Evolutionary conservation across 148 eudicot species (phyloP).

Genomic region (Camellia japonica): DNA sequence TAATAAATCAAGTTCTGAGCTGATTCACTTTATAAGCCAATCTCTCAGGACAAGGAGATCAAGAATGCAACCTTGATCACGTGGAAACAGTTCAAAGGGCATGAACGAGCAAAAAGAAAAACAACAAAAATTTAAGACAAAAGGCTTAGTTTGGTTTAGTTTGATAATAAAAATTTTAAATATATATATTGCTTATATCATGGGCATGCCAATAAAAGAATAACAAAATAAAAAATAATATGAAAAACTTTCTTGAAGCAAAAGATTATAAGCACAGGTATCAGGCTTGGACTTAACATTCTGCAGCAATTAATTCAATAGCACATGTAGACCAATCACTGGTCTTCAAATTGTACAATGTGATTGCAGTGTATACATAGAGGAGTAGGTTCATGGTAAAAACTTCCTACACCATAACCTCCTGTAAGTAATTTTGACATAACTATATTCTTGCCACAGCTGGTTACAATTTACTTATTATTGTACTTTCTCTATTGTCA

Average conservation of each 20-base stretch:
- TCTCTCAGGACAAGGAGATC: background rate
- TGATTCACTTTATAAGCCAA: background rate
- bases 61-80: background rate
- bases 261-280: background rate
- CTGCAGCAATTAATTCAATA: background rate
- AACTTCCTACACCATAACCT: slow-evolving; percentile 4
- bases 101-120: slow-evolving; percentile 2
- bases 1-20: background rate
- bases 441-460: background rate
- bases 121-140: background rate
- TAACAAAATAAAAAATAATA: background rate
- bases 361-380: background rate
- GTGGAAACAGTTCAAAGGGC: slow-evolving; percentile 6
- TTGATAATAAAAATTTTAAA: no score
- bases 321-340: background rate
- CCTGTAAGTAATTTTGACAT: background rate
- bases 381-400: background rate
- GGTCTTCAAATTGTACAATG: background rate
- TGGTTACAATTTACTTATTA: background rate
- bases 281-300: background rate
- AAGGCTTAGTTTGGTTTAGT: background rate
- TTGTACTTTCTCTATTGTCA: no score
- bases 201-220: background rate
- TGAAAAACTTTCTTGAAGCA: slow-evolving; percentile 3
- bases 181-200: background rate